phyloP scores from a whole-genome alignment of 108 stramenopile species.

The Fragilaria crotonensis region DNA sequence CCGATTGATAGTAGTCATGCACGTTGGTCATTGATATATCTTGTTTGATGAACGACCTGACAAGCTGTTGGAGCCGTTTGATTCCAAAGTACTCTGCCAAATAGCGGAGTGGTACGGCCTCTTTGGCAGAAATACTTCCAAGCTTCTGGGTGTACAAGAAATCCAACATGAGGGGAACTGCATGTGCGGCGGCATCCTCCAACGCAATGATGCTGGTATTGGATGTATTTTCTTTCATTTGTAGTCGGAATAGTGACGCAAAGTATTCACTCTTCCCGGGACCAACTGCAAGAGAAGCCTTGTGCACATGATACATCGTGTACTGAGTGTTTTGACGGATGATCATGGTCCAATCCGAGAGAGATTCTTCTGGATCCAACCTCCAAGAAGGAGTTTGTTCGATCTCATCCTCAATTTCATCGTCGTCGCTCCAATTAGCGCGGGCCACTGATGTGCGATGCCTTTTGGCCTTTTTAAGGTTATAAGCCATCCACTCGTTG shows the following conservation, averaged over 20 bases:
- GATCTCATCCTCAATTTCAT: no score
- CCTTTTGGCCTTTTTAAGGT: no score
- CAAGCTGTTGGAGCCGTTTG: conserved; percentile 25
- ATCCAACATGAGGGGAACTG: conserved; percentile 32
- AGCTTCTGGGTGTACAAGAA: conserved; percentile 27
- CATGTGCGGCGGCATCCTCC: conserved; percentile 31
- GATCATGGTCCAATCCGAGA: conserved; percentile 25
- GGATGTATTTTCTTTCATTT: no score
- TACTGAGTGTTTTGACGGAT: conserved; percentile 9
- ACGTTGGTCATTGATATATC: no score
- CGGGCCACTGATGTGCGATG: no score
- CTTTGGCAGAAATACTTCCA: conserved; percentile 24
- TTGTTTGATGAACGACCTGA: conserved; percentile 27
- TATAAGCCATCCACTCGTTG: no score
- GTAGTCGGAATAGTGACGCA: background rate
- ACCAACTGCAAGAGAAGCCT: conserved; percentile 31
- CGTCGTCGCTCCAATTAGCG: background rate
- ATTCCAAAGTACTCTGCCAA: conserved; percentile 44
- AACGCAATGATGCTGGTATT: conserved; percentile 25
- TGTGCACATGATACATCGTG: conserved; percentile 44
- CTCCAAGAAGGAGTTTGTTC: conserved; percentile 15
- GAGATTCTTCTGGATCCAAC: conserved; percentile 16
- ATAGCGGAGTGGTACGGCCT: conserved; percentile 34
- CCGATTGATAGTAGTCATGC: no score
- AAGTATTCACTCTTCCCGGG: background rate